Evolutionary conservation across 768 basidiomycete species (phyloP), one percentile per base, ranked within the genome.

Genomic region (Phallus indusiatus): DNA sequence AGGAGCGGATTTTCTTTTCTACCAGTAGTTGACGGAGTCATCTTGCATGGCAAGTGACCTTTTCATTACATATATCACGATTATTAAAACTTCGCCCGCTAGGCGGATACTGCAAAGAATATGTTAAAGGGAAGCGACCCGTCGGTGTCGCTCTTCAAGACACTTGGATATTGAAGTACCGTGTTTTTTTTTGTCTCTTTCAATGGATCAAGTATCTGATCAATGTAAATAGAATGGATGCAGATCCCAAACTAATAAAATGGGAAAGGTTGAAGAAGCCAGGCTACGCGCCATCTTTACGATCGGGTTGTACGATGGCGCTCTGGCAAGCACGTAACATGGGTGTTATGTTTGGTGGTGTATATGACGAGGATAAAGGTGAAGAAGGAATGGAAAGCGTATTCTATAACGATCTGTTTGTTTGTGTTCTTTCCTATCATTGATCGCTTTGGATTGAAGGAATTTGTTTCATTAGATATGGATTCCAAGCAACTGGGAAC

Each of bases 61-160:
- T 3, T 7, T 2, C 28, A 28, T 28, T 7, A 28, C 2, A 28
- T 28, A 28, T 28, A 28, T 28, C 28, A 28, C 28, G 28, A 28
- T 28, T 28, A n/a, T 7, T 28, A 7, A 28, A 28, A 28, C 7
- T 28, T n/a, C 11, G 22, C 56, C 2, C 1, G 24, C 20, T 54
- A 90, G 88, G 90, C 11, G 94, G 94, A 0, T 95, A 95, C 68
- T 90, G 86, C 67, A 94, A 96, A 69, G 88, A 91, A 71, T 94
- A 94, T 64, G 66, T 72, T 20, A 93, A 94, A 67, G 90, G 91
- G 1, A 90, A 91, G 66, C 24, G 88, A 1, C 85, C 88, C 0
- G 73, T 90, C 12, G 93, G 93, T 0, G 75, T 92, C n/a, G 91
- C 89, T 74, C 76, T 94, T 6, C 90, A 92, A 17, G 92, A 96